Conservation (phyloP, 257 asterid genomes). For the Solanum chiquidenum region DNA sequence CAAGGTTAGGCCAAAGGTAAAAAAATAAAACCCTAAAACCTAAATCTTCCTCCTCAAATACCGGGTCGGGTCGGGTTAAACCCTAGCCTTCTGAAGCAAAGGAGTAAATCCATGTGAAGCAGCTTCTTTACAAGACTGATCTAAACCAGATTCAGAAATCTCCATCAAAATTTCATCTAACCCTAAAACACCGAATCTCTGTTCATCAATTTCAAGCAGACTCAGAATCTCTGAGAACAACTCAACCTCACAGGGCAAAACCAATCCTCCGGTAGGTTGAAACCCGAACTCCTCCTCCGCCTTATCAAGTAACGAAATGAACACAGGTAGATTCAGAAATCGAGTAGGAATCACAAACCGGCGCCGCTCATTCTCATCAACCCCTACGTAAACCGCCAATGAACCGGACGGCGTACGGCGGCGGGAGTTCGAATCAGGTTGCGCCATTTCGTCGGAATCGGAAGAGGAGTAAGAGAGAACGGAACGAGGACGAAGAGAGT, state of each 20-base stretch:
- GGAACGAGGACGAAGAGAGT: slow-evolving; percentile 14
- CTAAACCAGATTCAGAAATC: slow-evolving; percentile 9
- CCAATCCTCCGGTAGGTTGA: slow-evolving; percentile 40
- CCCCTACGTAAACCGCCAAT: slow-evolving; percentile 52
- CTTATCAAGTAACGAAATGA: slow-evolving; percentile 33
- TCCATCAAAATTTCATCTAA: slow-evolving; percentile 32
- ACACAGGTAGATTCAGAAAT: slow-evolving; percentile 43
- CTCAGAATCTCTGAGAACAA: slow-evolving; percentile 29
- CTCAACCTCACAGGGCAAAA: slow-evolving; percentile 42
- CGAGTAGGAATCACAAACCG: slow-evolving; percentile 66
- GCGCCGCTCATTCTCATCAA: slow-evolving; percentile 8
- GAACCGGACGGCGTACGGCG: slow-evolving; percentile 38
- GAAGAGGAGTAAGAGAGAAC: neutral
- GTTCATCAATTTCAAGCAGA: slow-evolving; percentile 40
- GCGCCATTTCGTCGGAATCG: neutral
- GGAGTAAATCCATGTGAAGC: slow-evolving; percentile 24
- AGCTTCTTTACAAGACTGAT: slow-evolving; percentile 35
- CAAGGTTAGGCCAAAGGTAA: neutral
- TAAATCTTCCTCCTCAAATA: neutral
- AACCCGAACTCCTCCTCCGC: slow-evolving; percentile 76
- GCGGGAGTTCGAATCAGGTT: neutral
- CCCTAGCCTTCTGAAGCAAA: slow-evolving; percentile 40
- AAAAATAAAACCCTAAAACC: neutral
- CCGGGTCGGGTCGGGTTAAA: slow-evolving; percentile 1
- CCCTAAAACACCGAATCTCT: slow-evolving; percentile 22